These are phyloP conservation scores for Fusarium lateritium DNA, from an alignment of 2,329 filamentous ascomycete genomes.

Conservation along the genomic window DNA sequence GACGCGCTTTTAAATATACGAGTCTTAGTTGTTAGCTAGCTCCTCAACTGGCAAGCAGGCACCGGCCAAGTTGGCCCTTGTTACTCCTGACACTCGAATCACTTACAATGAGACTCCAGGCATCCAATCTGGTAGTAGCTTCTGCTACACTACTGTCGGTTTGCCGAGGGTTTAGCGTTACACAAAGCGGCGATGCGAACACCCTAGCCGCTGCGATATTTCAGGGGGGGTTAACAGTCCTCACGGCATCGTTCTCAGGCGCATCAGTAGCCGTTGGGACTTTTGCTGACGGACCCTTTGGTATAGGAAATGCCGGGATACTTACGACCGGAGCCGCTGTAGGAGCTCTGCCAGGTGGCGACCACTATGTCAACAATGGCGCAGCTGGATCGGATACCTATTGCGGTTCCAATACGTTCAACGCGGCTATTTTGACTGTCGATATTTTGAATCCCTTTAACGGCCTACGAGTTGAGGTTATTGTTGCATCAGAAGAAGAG, in stretches of 20 bases:
- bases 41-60: background rate
- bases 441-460: conserved; percentile 14
- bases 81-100: background rate
- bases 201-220: conserved; percentile 14
- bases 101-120: background rate
- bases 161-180: conserved; percentile 2
- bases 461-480: conserved; percentile 23
- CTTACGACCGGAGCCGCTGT: conserved; percentile 15
- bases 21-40: background rate
- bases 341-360: background rate
- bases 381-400: background rate
- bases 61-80: background rate
- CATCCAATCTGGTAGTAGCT: background rate
- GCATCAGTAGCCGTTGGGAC: background rate
- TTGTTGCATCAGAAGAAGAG: conserved; percentile 34
- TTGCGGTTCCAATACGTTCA: background rate
- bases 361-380: conserved; percentile 9
- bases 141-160: conserved; percentile 1
- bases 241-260: background rate
- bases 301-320: conserved; percentile 20
- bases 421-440: background rate
- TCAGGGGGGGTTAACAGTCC: background rate
- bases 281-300: conserved; percentile 24
- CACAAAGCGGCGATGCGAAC: background rate
- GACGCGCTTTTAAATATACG: background rate